Conservation (phyloP, 768 basidiomycete genomes). For the Mycena rosella region DNA sequence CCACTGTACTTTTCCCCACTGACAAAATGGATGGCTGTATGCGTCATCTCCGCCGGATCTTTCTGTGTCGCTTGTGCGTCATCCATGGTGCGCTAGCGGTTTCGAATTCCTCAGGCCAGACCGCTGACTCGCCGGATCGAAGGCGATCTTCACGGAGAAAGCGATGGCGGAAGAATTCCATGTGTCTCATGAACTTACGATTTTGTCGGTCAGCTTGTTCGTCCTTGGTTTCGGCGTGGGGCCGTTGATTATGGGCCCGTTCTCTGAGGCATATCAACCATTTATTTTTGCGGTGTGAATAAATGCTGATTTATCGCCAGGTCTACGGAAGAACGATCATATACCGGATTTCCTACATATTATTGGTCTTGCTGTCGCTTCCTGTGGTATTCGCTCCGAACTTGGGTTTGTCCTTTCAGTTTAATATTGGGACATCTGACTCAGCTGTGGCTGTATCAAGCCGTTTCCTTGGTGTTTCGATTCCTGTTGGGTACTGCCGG, state of each 20-base stretch:
- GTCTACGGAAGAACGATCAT: slow-evolving; percentile 75
- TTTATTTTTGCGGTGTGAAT: slow-evolving; percentile 53
- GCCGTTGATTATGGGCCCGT: slow-evolving; percentile 62
- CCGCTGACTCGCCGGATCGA: not conserved
- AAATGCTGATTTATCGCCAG: slow-evolving; percentile 52
- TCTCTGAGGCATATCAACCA: slow-evolving; percentile 59
- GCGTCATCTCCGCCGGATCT: slow-evolving; percentile 60
- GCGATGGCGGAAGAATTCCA: slow-evolving; percentile 65
- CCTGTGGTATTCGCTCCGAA: slow-evolving; percentile 82
- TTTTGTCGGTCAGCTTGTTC: slow-evolving; percentile 68
- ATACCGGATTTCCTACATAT: slow-evolving; percentile 69
- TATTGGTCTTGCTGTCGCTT: slow-evolving; percentile 75
- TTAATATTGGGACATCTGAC: not conserved
- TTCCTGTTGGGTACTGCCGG: slow-evolving; percentile 69
- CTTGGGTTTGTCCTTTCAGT: slow-evolving; percentile 55
- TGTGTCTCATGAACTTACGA: slow-evolving; percentile 60
- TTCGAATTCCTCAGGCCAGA: slow-evolving; percentile 2
- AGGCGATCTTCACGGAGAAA: slow-evolving; percentile 75
- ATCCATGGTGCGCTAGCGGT: slow-evolving; percentile 59
- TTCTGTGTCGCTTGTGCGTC: slow-evolving; percentile 69
- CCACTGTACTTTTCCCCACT: slow-evolving; percentile 55
- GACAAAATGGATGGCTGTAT: slow-evolving; percentile 63
- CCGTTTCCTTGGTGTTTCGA: slow-evolving; percentile 70
- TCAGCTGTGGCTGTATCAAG: too few relatives aligned
- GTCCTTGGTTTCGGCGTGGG: slow-evolving; percentile 64